phyloP scores from a whole-genome alignment of 495 filamentous ascomycete genomes.

The Podospora pseudocomata region DNA sequence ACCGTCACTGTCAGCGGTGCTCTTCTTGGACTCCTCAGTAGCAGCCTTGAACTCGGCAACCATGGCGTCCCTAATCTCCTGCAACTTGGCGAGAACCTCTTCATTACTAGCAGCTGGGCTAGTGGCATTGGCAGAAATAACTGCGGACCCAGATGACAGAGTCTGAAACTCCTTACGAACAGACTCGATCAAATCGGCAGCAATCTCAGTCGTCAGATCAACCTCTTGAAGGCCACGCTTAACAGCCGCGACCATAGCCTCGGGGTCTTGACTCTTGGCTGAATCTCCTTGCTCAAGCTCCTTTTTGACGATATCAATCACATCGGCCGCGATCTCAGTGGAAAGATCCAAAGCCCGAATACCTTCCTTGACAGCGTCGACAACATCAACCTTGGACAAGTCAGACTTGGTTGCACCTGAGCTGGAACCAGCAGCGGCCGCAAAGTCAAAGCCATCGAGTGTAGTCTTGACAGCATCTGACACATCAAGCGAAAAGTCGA shows the following conservation, averaged over 20 bases:
- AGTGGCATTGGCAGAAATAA: constrained; percentile 21
- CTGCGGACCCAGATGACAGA: constrained; percentile 29
- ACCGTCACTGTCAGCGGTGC: constrained; percentile 79
- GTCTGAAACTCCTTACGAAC: constrained; percentile 26
- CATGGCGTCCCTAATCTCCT: constrained; percentile 72
- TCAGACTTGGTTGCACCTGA: constrained; percentile 20
- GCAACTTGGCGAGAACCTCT: constrained; percentile 68
- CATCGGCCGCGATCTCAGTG: constrained; percentile 7
- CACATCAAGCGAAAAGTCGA: constrained; percentile 12
- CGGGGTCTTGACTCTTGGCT: constrained; percentile 11
- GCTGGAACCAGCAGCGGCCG: background rate
- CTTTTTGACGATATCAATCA: constrained; percentile 14
- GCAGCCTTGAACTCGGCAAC: constrained; percentile 57
- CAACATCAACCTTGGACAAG: constrained; percentile 23
- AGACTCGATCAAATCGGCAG: constrained; percentile 15
- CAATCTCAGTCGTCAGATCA: constrained; percentile 13
- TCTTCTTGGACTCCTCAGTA: constrained; percentile 66
- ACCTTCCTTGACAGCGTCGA: constrained; percentile 31
- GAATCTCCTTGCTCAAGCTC: constrained; percentile 9
- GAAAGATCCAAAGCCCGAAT: constrained; percentile 20
- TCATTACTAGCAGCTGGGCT: constrained; percentile 36
- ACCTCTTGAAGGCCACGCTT: constrained; percentile 25
- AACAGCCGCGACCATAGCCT: constrained; percentile 24
- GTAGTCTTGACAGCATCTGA: constrained; percentile 21
- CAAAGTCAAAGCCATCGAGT: constrained; percentile 13